Conservation (phyloP, 768 basidiomycete species). For the Cyathus striatus region DNA sequence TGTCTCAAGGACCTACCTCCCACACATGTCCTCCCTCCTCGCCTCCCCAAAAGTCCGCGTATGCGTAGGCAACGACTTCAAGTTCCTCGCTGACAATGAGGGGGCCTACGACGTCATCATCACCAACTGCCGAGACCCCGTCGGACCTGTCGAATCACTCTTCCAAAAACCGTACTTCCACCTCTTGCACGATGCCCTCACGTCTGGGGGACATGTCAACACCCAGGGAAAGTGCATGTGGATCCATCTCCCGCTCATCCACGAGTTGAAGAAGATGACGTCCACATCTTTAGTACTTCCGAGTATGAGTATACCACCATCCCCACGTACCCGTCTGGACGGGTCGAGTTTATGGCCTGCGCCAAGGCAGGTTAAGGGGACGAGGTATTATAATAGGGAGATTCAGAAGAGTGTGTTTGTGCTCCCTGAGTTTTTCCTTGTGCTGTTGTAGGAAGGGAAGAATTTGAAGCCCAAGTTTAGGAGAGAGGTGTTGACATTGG, state of each 20-base stretch:
- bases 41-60: conserved; percentile 13
- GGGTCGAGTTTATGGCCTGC: conserved; percentile 84
- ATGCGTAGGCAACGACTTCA: conserved; percentile 67
- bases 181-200: conserved; percentile 91
- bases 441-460: no score
- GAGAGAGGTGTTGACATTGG: no score
- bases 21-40: conserved; percentile 10
- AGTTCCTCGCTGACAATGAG: conserved; percentile 89
- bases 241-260: conserved; percentile 92
- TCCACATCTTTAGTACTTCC: conserved; percentile 92
- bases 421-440: no score
- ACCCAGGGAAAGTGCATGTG: conserved; percentile 95
- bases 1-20: conserved; percentile 9
- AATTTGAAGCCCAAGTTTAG: no score
- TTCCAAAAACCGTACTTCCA: conserved; percentile 90
- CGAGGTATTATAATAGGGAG: conserved; percentile 16
- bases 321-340: conserved; percentile 88
- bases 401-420: conserved; percentile 41
- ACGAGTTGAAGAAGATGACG: conserved; percentile 81
- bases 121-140: conserved; percentile 91
- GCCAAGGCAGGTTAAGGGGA: conserved; percentile 57
- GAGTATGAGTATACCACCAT: conserved; percentile 95
- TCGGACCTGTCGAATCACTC: conserved; percentile 97
- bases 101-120: conserved; percentile 94
- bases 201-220: conserved; percentile 95